Evolutionary conservation across 2,329 filamentous ascomycete genomes (phyloP).

Genomic region (Aspergillus transmontanensis): DNA sequence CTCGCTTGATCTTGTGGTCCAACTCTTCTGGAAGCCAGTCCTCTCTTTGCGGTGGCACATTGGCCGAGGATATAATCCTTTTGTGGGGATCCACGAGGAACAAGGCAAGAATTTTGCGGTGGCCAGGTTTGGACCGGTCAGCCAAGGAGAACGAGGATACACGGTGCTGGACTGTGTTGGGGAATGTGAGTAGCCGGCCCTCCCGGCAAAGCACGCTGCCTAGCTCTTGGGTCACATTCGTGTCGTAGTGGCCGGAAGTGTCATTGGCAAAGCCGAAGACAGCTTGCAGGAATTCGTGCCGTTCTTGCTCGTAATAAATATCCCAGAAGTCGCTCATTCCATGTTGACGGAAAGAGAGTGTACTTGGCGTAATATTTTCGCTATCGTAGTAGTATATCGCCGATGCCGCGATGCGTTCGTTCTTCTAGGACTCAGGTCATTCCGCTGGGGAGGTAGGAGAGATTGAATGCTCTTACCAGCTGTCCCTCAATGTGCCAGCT

Average conservation of each 20-base stretch:
- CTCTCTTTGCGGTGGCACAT: slow-evolving; percentile 54
- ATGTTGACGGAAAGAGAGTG: slow-evolving; percentile 54
- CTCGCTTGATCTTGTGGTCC: slow-evolving; percentile 5
- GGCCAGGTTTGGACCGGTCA: slow-evolving; percentile 55
- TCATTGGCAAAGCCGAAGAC: slow-evolving; percentile 6
- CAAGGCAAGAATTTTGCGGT: slow-evolving; percentile 59
- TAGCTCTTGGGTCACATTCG: slow-evolving; percentile 13
- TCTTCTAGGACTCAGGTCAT: slow-evolving; percentile 30
- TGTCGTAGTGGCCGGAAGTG: slow-evolving; percentile 2
- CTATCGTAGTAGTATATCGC: slow-evolving; percentile 67
- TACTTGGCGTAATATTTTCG: slow-evolving; percentile 61
- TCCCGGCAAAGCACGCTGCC: slow-evolving; percentile 11
- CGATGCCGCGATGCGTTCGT: slow-evolving; percentile 65
- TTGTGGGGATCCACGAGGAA: slow-evolving; percentile 61
- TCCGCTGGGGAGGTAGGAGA: no score
- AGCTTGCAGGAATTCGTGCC: background rate
- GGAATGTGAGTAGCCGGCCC: slow-evolving; percentile 9
- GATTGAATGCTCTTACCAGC: slow-evolving; percentile 17
- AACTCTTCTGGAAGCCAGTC: slow-evolving; percentile 41
- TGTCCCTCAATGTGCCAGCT: slow-evolving; percentile 50
- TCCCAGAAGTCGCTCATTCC: background rate
- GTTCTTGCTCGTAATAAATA: background rate
- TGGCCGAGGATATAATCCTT: slow-evolving; percentile 54
- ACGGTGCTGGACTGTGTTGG: slow-evolving; percentile 50
- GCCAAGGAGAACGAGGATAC: slow-evolving; percentile 54